phyloP scores from a whole-genome alignment of 345 rosid genomes.

The Camelina neglecta region DNA sequence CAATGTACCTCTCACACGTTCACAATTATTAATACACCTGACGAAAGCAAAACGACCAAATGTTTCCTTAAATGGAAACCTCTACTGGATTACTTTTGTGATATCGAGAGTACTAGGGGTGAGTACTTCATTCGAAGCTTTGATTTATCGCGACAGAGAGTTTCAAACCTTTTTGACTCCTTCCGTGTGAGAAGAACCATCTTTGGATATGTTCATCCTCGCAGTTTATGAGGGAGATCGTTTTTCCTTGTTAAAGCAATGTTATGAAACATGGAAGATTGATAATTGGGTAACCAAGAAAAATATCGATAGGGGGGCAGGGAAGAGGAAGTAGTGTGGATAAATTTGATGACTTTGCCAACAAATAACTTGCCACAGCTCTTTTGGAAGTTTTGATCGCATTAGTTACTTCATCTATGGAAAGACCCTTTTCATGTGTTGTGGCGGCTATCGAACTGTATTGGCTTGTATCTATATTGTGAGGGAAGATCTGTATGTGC shows the following conservation, averaged over 20 bases:
- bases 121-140: neutral
- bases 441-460: too few relatives aligned
- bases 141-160: neutral
- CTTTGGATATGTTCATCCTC: neutral
- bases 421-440: too few relatives aligned
- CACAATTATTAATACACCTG: neutral
- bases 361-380: too few relatives aligned
- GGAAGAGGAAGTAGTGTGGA: too few relatives aligned
- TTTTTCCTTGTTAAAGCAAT: conserved; percentile 15
- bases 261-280: neutral
- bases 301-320: too few relatives aligned
- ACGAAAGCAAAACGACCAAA: neutral
- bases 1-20: too few relatives aligned
- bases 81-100: neutral
- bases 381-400: too few relatives aligned
- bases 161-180: neutral
- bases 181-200: neutral
- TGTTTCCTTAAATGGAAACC: conserved; percentile 1
- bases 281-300: neutral
- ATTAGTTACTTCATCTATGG: too few relatives aligned
- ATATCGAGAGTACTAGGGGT: too few relatives aligned
- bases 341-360: too few relatives aligned
- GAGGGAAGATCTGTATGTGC: too few relatives aligned
- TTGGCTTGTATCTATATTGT: too few relatives aligned
- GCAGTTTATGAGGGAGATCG: conserved; percentile 3